Percentiles rank a stretch among this genome's conserved stretches.
Evolutionary conservation across 2,329 filamentous ascomycete genomes (phyloP).

Genomic region (Epichloe uncinata): DNA sequence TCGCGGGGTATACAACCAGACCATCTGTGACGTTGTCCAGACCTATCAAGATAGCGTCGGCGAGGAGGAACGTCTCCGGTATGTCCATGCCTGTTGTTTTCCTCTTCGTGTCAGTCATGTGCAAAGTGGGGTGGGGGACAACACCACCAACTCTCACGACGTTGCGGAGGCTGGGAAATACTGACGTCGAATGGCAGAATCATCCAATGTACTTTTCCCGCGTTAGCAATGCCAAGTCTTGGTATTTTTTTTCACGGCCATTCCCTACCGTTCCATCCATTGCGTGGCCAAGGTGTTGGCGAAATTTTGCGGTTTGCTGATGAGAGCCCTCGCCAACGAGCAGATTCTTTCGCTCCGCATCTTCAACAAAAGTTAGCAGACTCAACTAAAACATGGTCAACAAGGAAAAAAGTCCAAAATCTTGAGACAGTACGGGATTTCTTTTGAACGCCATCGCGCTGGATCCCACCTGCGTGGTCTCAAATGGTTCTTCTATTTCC

Average conservation of each 20-base stretch:
- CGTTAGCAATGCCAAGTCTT: too few species aligned
- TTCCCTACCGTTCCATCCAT: constrained; percentile 41
- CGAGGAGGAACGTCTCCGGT: constrained; percentile 53
- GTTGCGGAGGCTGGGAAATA: not conserved
- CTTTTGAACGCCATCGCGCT: constrained; percentile 18
- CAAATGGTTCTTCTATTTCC: constrained; percentile 76
- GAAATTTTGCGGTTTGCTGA: constrained; percentile 23
- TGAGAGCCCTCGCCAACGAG: constrained; percentile 25
- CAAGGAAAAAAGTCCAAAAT: not conserved
- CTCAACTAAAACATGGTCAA: not conserved
- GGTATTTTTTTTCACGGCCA: too few species aligned
- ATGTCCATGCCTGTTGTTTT: constrained; percentile 33
- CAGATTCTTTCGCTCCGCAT: constrained; percentile 8
- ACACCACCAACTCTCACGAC: not conserved
- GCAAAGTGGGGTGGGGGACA: not conserved
- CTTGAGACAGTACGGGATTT: constrained; percentile 7
- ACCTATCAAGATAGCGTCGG: constrained; percentile 54
- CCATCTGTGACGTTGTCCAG: constrained; percentile 56
- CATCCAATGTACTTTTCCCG: constrained; percentile 46
- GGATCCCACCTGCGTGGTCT: constrained; percentile 63
- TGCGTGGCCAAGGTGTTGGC: constrained; percentile 19
- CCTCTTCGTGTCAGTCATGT: constrained; percentile 21
- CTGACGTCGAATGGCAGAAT: constrained; percentile 51
- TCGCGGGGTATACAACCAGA: constrained; percentile 65
- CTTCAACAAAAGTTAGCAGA: not conserved